These are phyloP conservation scores for Cyberlindnera mrakii DNA, from an alignment of 805 yeast species.

Conservation along the genomic window DNA sequence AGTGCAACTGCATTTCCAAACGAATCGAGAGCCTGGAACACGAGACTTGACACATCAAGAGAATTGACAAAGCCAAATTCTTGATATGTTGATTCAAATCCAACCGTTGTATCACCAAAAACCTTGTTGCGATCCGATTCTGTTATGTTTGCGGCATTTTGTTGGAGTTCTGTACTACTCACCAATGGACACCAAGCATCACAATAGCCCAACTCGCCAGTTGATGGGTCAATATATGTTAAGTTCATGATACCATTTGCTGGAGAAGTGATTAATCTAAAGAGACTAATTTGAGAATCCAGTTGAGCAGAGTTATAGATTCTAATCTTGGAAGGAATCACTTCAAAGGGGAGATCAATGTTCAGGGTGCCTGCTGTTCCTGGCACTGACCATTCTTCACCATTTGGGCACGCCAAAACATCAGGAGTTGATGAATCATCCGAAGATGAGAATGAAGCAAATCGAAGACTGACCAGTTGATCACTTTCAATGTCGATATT, in stretches of 20 bases:
- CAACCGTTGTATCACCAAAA: conserved; percentile 29
- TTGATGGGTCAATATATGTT: conserved; percentile 71
- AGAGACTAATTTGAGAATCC: conserved; percentile 44
- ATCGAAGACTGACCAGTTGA: conserved; percentile 53
- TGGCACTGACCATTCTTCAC: conserved; percentile 48
- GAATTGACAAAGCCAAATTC: conserved; percentile 78
- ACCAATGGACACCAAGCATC: conserved; percentile 87
- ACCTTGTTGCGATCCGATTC: conserved; percentile 6
- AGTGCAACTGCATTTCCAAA: conserved; percentile 68
- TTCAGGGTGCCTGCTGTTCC: conserved; percentile 59
- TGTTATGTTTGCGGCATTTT: conserved; percentile 7
- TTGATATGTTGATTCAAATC: conserved; percentile 46
- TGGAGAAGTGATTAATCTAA: conserved; percentile 73
- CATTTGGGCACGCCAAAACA: conserved; percentile 45
- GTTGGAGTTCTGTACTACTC: conserved; percentile 29
- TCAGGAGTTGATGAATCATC: conserved; percentile 26
- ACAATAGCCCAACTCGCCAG: conserved; percentile 55
- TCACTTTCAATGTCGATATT: conserved; percentile 43
- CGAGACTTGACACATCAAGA: conserved; percentile 53
- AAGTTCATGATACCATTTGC: conserved; percentile 87
- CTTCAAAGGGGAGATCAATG: conserved; percentile 48
- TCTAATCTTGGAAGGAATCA: conserved; percentile 67
- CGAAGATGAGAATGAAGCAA: conserved; percentile 45
- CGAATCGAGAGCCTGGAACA: conserved; percentile 57
- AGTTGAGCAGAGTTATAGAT: conserved; percentile 53